Conservation (phyloP, 208 protist genomes). For the Leishmania braziliensis region DNA sequence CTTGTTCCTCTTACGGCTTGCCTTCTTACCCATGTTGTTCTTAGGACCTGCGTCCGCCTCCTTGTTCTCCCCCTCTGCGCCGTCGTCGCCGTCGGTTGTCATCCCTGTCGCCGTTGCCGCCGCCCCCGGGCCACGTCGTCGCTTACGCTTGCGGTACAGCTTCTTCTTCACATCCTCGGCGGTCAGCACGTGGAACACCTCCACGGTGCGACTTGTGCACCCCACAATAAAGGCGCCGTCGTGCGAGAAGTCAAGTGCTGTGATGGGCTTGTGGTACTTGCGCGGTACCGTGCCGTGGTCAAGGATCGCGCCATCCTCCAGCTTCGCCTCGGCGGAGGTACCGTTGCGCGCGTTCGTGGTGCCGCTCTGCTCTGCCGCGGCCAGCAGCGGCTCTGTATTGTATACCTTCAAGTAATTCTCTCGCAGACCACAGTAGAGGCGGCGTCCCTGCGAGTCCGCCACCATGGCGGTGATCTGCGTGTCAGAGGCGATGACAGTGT, state of each 20-base stretch:
- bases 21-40: conserved; percentile 19
- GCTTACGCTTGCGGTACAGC: conserved; percentile 73
- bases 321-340: not conserved
- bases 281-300: conserved; percentile 79
- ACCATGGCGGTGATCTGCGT: conserved; percentile 75
- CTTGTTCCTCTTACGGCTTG: conserved; percentile 12
- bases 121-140: conserved; percentile 27
- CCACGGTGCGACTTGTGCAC: conserved; percentile 85
- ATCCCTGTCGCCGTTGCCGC: not conserved
- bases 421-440: conserved; percentile 84
- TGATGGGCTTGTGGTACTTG: conserved; percentile 84
- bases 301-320: conserved; percentile 26
- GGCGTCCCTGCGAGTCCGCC: conserved; percentile 58
- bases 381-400: conserved; percentile 60
- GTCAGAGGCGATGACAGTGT: conserved; percentile 86
- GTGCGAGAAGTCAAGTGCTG: conserved; percentile 63
- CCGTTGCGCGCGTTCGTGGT: not conserved
- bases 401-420: conserved; percentile 91
- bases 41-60: conserved; percentile 9
- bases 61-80: not conserved
- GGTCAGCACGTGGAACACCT: conserved; percentile 78
- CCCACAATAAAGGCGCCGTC: conserved; percentile 75
- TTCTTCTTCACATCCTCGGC: conserved; percentile 78
- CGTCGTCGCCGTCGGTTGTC: not conserved
- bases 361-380: conserved; percentile 1